A percentile compares a stretch with the other conserved stretches of the same genome.
Conservation (phyloP, 2,329 filamentous ascomycete genomes). For the Karstenula rhodostoma region DNA sequence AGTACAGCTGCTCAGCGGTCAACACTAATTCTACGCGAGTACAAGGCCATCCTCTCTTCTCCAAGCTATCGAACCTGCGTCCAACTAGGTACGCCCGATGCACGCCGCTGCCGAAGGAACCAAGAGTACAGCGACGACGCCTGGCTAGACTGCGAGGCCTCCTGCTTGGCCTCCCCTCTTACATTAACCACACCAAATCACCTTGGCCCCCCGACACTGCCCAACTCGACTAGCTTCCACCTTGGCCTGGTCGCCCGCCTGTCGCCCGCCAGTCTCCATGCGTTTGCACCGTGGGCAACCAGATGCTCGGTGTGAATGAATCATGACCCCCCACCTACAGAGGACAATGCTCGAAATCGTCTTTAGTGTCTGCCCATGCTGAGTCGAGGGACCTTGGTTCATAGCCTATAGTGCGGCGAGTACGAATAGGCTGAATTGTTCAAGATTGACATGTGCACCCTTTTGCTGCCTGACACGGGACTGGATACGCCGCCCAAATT, state of each 20-base stretch:
- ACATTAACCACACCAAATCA: conserved; percentile 21
- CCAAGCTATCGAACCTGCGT: not conserved
- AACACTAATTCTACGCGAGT: not conserved
- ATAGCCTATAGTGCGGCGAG: not conserved
- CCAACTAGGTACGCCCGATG: not conserved
- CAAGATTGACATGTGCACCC: not conserved
- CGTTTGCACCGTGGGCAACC: not conserved
- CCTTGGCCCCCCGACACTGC: conserved; percentile 10
- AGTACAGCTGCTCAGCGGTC: not conserved
- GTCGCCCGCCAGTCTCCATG: not conserved
- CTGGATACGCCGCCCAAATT: not conserved
- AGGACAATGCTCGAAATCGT: not conserved
- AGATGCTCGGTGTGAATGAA: not conserved
- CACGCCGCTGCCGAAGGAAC: not conserved
- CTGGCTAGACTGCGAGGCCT: conserved; percentile 18
- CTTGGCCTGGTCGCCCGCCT: conserved; percentile 10
- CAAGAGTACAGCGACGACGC: conserved; percentile 17
- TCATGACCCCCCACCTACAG: not conserved
- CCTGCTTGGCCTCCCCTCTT: conserved; percentile 26
- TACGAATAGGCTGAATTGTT: not conserved
- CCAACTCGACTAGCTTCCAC: conserved; percentile 4
- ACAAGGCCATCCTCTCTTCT: not conserved
- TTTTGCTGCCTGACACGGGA: not conserved
- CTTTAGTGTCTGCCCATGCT: not conserved
- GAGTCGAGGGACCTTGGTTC: not conserved